These are phyloP conservation scores for Septoria petroselini DNA, from an alignment of 2,329 filamentous ascomycete species.

Conservation along the genomic window DNA sequence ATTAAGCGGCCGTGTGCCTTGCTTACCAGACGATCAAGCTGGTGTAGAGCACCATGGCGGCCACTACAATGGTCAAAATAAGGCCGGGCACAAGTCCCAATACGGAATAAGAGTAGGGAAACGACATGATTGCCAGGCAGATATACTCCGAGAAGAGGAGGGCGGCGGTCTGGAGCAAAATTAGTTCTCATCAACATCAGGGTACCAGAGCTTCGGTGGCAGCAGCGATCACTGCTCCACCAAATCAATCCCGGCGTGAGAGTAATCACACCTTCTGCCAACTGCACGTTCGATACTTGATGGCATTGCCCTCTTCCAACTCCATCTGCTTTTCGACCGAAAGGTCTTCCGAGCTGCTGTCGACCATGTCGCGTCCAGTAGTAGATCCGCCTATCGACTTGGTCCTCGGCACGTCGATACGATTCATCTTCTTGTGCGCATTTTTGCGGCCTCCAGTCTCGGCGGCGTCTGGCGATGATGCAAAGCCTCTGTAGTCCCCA, in stretches of 20 bases:
- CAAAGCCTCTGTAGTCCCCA: constrained; percentile 31
- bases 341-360: constrained; percentile 36
- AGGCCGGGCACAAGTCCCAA: constrained; percentile 83
- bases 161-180: constrained; percentile 65
- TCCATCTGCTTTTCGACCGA: constrained; percentile 67
- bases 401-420: constrained; percentile 41
- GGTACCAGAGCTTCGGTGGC: no score
- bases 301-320: constrained; percentile 70
- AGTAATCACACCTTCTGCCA: constrained; percentile 70
- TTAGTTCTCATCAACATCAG: neutral
- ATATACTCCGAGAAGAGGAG: constrained; percentile 95
- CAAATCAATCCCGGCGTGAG: neutral
- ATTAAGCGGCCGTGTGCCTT: neutral
- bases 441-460: constrained; percentile 34
- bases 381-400: constrained; percentile 36
- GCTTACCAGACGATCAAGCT: constrained; percentile 62
- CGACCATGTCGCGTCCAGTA: constrained; percentile 13
- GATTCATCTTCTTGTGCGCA: constrained; percentile 40
- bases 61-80: constrained; percentile 76
- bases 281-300: constrained; percentile 88
- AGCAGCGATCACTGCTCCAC: no score
- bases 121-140: constrained; percentile 89
- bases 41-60: constrained; percentile 78
- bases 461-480: constrained; percentile 28
- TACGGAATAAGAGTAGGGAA: constrained; percentile 87